Evolutionary conservation across 345 rosid genomes (phyloP), one percentile per base, ranked within the genome.

Genomic region (Euclidium syriacum): DNA sequence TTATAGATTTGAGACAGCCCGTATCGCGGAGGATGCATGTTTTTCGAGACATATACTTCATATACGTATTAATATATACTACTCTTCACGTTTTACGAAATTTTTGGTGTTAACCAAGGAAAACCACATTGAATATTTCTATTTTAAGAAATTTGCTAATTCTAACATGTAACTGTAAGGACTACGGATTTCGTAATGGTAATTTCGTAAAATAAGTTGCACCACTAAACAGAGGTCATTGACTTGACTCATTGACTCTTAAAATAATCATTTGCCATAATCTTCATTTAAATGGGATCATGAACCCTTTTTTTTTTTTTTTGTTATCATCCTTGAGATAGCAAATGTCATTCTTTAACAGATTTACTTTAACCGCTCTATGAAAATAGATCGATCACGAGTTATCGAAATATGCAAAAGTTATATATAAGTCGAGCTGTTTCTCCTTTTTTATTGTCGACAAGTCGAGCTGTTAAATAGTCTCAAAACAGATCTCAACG

Each of bases 391-490:
- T 60, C 30, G 41, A 8, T 39, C 52, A 7, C 38, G 19, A 60
- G 46, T n/a, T 14, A 47, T 47, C 5, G 16, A 35, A 34, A 34
- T 24, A 15, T 48, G 35, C 36, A 48, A 62, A 62, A 49, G 58
- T 33, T 40, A 27, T n/a, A 27, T n/a, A n/a, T 12, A 20, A 36
- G 38, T 58, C 9, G 60, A 50, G 52, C 50, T 68, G 17, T 68
- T 32, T 68, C 18, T 51, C 42, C 4, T 9, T 23, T 2, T 15
- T 7, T 52, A 41, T 51, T 23, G 52, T 40, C 65, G 59, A 67
- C 64, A 67, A 57, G 58, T 22, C 58, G 41, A 57, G 50, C 71
- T 67, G 64, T 57, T 67, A 39, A n/a, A 47, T 67, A 67, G 57
- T 48, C 58, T 67, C 65, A 48, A 58, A 58, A 19, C 51, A 58